phyloP scores from a whole-genome alignment of 345 rosid species.

The Erucastrum elatum region DNA sequence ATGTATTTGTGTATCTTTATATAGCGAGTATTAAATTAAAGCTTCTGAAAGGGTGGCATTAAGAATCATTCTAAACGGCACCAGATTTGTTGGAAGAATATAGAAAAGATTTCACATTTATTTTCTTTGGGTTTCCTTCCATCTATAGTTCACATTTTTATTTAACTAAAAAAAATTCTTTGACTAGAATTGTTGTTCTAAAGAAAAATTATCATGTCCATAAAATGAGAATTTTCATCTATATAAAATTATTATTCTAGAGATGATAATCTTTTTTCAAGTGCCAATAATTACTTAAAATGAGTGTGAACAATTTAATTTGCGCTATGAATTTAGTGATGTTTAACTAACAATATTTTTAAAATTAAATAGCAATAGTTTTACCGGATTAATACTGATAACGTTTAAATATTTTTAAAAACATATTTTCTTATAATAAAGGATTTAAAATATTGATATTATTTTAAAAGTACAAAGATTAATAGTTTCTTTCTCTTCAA shows the following conservation, averaged over 20 bases:
- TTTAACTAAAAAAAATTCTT: background rate
- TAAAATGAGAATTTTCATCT: background rate
- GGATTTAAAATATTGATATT: background rate
- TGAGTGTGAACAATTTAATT: background rate
- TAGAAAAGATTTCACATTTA: constrained; percentile 4
- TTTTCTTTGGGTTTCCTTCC: constrained; percentile 30
- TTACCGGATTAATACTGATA: background rate
- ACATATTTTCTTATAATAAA: background rate
- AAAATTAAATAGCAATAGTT: no score
- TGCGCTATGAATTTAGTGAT: background rate
- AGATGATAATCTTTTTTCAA: background rate
- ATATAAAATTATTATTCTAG: background rate
- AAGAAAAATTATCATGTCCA: background rate
- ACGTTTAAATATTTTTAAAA: background rate
- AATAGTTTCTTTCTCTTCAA: background rate
- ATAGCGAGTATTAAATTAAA: constrained; percentile 11
- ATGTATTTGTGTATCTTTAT: background rate
- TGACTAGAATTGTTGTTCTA: background rate
- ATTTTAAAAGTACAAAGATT: background rate
- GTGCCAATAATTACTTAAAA: background rate
- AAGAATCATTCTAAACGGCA: constrained; percentile 5
- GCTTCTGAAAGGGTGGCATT: constrained; percentile 4
- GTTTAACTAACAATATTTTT: background rate
- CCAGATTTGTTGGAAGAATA: background rate
- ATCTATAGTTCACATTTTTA: constrained; percentile 1